Conservation (phyloP, 345 rosid species). For the Boechera divaricarpa region DNA sequence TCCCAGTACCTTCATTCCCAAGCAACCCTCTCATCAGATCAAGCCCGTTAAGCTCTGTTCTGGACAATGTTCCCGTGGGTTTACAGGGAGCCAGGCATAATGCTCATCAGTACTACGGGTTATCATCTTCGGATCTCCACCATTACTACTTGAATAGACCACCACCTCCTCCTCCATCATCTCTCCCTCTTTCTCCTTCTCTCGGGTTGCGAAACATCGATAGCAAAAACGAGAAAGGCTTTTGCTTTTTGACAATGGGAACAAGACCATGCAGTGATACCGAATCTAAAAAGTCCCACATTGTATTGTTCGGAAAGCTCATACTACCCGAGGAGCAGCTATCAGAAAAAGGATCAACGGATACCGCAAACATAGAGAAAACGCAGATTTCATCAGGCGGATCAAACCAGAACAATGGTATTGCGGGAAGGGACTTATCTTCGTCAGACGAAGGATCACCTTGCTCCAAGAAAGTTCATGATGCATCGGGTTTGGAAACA, state of each 20-base stretch:
- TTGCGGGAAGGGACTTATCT: slow-evolving; percentile 47
- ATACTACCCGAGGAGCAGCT: slow-evolving; percentile 69
- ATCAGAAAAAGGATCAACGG: slow-evolving; percentile 70
- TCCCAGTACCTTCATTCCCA: slow-evolving; percentile 69
- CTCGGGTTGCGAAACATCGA: slow-evolving; percentile 45
- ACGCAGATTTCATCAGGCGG: slow-evolving; percentile 59
- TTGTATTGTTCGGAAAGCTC: slow-evolving; percentile 82
- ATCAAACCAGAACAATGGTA: slow-evolving; percentile 52
- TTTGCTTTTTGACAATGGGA: slow-evolving; percentile 74
- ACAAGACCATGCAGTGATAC: slow-evolving; percentile 49
- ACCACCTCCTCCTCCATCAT: slow-evolving; percentile 54
- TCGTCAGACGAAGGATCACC: slow-evolving; percentile 75
- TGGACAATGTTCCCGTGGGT: slow-evolving; percentile 89
- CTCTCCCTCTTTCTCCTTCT: slow-evolving; percentile 49
- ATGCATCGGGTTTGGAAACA: slow-evolving; percentile 55
- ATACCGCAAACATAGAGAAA: slow-evolving; percentile 59
- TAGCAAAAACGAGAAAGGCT: slow-evolving; percentile 50
- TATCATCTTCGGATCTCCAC: slow-evolving; percentile 75
- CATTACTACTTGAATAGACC: slow-evolving; percentile 61
- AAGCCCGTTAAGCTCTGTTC: slow-evolving; percentile 70
- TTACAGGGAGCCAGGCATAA: slow-evolving; percentile 99
- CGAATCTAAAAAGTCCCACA: slow-evolving; percentile 62
- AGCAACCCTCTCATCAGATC: slow-evolving; percentile 60
- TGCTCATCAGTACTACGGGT: slow-evolving; percentile 73
- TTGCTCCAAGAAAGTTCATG: slow-evolving; percentile 52